Evolutionary conservation across 441 rosid species (phyloP), one percentile per base, ranked within the genome.

Genomic region (Dalechampia spathulata): DNA sequence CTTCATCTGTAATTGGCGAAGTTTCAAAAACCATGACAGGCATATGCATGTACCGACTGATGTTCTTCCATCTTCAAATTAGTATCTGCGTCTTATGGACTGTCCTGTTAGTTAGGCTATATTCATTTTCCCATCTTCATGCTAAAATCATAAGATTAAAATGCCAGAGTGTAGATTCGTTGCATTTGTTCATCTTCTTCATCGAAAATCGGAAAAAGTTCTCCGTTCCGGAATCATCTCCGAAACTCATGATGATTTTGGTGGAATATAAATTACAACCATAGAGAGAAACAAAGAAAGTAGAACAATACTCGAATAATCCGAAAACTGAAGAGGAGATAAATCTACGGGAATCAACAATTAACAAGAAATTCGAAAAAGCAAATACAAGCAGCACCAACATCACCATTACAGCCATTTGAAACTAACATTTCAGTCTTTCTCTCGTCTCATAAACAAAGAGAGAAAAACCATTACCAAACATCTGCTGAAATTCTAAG

Each of bases 401-500:
- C 17, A 46, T 4, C 62, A 52, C 47, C 64, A 71, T 3, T 57
- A 38, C 26, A 26, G n/a, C 55, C 70, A 52, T 52, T 63, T 52
- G 71, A 60, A 56, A 34, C 61, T 59, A 59, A 43, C 52, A 53
- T 46, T 49, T 40, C 52, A 53, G 22, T 49, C 60, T 16, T 54
- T 30, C 49, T 55, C 28, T 47, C 49, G 55, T 56, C 39, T 21
- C 37, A 42, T 51, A 17, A 37, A 49, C 25, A 2, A 45, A 60
- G 13, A 55, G 25, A 22, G 4, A 14, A 15, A 30, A 21, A n/a
- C 49, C 0, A 36, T 6, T 23, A 14, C 8, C 34, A 9, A 22
- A 3, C 32, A 39, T 38, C n/a, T 32, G 60, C 72, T 70, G 84
- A 72, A 74, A 86, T 10, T 82, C 92, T 13, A 21, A 34, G 90